phyloP scores from a whole-genome alignment of 352 stramenopile genomes.

The Saprolegnia diclina region DNA sequence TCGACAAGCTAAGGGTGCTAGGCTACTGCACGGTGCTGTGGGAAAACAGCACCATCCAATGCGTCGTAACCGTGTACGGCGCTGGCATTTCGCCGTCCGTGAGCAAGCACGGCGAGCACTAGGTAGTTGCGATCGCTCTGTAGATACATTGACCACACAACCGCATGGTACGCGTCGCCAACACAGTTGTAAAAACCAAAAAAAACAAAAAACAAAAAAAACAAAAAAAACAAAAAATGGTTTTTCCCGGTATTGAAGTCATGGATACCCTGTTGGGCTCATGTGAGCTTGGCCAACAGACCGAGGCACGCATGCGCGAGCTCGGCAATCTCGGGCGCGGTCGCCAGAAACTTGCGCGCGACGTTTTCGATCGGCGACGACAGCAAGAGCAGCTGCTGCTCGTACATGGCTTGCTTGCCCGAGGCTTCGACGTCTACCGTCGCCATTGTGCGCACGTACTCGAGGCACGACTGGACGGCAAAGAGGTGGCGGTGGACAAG shows the following conservation, averaged over 20 bases:
- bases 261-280: too few relatives aligned
- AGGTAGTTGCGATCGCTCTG: neutral
- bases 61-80: constrained; percentile 76
- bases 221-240: neutral
- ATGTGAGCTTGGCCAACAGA: constrained; percentile 3
- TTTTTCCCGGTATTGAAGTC: neutral
- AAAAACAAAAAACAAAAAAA: too few relatives aligned
- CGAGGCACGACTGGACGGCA: constrained; percentile 67
- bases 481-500: constrained; percentile 70
- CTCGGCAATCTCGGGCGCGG: constrained; percentile 5
- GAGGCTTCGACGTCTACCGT: neutral
- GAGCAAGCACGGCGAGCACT: constrained; percentile 38
- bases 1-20: neutral
- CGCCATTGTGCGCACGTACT: constrained; percentile 15
- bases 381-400: constrained; percentile 7
- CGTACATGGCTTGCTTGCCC: constrained; percentile 15
- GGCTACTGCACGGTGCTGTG: constrained; percentile 72
- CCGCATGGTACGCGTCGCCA: neutral
- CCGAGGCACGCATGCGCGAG: constrained; percentile 18
- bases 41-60: constrained; percentile 84
- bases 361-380: neutral
- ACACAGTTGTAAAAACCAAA: neutral
- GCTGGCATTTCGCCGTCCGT: constrained; percentile 73
- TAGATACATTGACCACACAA: too few relatives aligned
- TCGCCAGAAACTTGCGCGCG: neutral